Percentiles rank a stretch among this genome's conserved stretches.
These are phyloP conservation scores for Acorus gramineus DNA, from an alignment of 106 monocot genomes.

Conservation along the genomic window DNA sequence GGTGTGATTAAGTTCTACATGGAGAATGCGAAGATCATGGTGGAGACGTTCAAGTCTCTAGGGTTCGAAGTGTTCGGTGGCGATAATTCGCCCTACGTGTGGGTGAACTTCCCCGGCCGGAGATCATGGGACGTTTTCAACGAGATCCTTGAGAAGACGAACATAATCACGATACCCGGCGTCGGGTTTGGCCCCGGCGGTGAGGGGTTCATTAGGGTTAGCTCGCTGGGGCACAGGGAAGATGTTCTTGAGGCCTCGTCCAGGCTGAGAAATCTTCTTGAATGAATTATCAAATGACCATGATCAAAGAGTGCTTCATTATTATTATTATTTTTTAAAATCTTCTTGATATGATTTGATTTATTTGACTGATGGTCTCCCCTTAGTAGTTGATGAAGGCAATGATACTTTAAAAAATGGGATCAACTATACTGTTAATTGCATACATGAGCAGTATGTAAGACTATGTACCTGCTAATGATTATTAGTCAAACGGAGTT, in stretches of 20 bases:
- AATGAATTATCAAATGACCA: background rate
- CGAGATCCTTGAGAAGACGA: conserved; percentile 69
- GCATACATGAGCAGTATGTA: too few relatives aligned
- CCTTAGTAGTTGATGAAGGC: too few relatives aligned
- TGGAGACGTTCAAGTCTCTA: conserved; percentile 34
- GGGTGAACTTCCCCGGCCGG: conserved; percentile 67
- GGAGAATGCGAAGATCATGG: conserved; percentile 42
- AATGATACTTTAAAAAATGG: too few relatives aligned
- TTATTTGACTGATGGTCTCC: too few relatives aligned
- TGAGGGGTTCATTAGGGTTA: conserved; percentile 65
- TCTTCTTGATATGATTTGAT: background rate
- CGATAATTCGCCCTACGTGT: conserved; percentile 62
- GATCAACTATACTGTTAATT: too few relatives aligned
- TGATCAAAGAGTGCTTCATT: too few relatives aligned
- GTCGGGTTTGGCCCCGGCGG: conserved; percentile 81
- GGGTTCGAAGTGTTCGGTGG: conserved; percentile 62
- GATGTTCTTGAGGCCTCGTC: conserved; percentile 35
- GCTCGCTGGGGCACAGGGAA: conserved; percentile 37
- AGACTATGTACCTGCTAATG: too few relatives aligned
- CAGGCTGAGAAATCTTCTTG: conserved; percentile 31
- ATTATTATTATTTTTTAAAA: background rate
- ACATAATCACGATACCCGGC: conserved; percentile 68
- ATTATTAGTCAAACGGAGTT: too few relatives aligned
- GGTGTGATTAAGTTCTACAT: conserved; percentile 40
- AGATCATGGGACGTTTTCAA: conserved; percentile 71